Evolutionary conservation across 2,329 filamentous ascomycete species (phyloP), one percentile per base, ranked within the genome.

Genomic region (Didymella pomorum): DNA sequence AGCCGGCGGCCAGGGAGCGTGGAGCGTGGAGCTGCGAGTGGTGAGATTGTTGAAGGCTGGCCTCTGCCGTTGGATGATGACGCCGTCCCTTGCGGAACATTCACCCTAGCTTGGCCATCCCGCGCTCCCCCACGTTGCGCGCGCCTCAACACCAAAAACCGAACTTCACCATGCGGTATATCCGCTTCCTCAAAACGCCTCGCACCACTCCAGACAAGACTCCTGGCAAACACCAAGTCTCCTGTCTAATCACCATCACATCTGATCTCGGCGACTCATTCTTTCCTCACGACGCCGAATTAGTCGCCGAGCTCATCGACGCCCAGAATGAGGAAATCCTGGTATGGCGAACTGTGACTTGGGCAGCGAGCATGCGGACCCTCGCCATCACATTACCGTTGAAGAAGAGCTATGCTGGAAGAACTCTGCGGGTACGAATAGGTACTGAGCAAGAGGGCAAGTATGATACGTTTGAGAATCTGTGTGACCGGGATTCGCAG

Each of bases 241-340:
- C 47, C 25, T 72, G 68, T 43, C 79, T 87, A 28, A 79, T 90
- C 58, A 88, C 87, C 37, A 82, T 91, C 69, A 88, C 87, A 11
- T 90, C 87, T 23, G 89, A 91, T 69, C 79, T 91, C 8, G 89
- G 89, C 18, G 87, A 90, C 66, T 82, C 81, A 0, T 88, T 89
- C 69, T 81, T 86, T 42, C 79, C 82, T n/a, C 68, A 78, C 43
- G 76, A 83, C 66, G 65, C 82, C 21, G 68, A 77, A 12, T 70
- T 86, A 9, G 69, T 76, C 16, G 79, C 75, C 21, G 76, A 78
- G 8, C 60, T 84, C n/a, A 21, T 70, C 14, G 55, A 43, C 8
- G 10, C 21, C 7, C 3, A 43, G 21, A 6, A 26, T 25, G 41
- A 43, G 5, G 3, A n/a, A 6, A 26, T 80, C 28, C 73, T 81